Base-by-base conservation (phyloP, 1,139 yeast species). In the Candida glucosophila region DNA sequence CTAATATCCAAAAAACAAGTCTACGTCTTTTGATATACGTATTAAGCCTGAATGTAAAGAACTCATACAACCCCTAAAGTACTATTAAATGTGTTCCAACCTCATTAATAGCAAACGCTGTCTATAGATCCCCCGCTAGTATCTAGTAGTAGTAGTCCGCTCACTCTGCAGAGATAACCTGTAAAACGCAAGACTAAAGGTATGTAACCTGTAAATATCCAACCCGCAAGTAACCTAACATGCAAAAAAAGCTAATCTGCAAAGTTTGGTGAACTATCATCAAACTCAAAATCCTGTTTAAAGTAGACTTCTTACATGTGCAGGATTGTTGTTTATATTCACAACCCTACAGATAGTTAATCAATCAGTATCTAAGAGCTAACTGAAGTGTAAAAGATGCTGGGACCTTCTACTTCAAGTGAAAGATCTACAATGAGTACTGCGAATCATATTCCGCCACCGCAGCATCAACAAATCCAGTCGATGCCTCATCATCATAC, bases 361-460 rank as follows among this genome's bases (percentile, higher is more conserved):
- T 27, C 24, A 31, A 22, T 13, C 26, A 28, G 29, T 14, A 13
- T 14, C 19, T 19, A 20, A 28, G 20, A 17, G 19, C 16, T 20
- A 15, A 19, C 22, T 18, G 24, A 26, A 23, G 24, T 25, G 17
- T 17, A 7, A 17, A 26, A 19, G 19, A 49, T 49, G 49, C 53
- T 47, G 50, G 55, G 53, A 24, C 58, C 57, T 26, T 50, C 58
- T 17, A 52, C 56, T 22, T 49, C 55, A 26, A 50, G 47, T 37
- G 58, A 52, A 35, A 41, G 59, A 36, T 44, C 52, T 22, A 40
- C 55, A 18, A 51, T 42, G 22, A 37, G 34, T 26, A 29, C 33
- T 15, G 24, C 29, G 19, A 23, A 27, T 15, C 28, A 30, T 16
- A 23, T 28, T 12, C 35, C 28, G 26, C 33, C 29, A 20, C 32